Conservation (phyloP, 176 grass and related monocot genomes). For the Lolium perenne region DNA sequence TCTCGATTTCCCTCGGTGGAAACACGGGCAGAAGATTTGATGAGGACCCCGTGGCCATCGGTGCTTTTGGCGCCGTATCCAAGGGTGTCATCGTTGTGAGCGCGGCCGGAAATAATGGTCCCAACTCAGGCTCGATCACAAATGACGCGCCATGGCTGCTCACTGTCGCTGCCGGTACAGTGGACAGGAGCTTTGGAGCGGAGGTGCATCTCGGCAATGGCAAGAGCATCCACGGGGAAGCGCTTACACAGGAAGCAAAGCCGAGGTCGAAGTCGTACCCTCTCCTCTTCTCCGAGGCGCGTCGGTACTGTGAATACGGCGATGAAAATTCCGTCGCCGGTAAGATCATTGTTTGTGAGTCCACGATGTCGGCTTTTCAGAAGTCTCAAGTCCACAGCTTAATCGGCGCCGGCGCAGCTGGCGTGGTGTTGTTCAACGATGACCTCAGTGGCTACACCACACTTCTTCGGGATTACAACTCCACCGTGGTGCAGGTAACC, state of each 20-base stretch:
- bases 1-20: conserved; percentile 28
- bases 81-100: conserved; percentile 51
- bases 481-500: conserved; percentile 21
- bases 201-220: conserved; percentile 12
- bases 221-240: not conserved
- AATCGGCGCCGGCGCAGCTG: not conserved
- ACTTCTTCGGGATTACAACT: conserved; percentile 12
- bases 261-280: not conserved
- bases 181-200: conserved; percentile 22
- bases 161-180: conserved; percentile 49
- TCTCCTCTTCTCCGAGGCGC: conserved; percentile 6
- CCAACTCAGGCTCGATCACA: not conserved
- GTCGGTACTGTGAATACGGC: not conserved
- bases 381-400: not conserved
- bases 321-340: not conserved
- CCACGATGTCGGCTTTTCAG: not conserved
- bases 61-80: conserved; percentile 44
- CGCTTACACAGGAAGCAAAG: not conserved
- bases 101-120: conserved; percentile 45
- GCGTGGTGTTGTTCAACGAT: conserved; percentile 33
- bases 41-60: conserved; percentile 39
- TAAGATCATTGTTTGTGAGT: conserved; percentile 36
- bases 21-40: not conserved
- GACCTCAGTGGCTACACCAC: not conserved
- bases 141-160: conserved; percentile 70